These are phyloP conservation scores for Tuber calosporum DNA, from an alignment of 495 filamentous ascomycete genomes.

Conservation along the genomic window DNA sequence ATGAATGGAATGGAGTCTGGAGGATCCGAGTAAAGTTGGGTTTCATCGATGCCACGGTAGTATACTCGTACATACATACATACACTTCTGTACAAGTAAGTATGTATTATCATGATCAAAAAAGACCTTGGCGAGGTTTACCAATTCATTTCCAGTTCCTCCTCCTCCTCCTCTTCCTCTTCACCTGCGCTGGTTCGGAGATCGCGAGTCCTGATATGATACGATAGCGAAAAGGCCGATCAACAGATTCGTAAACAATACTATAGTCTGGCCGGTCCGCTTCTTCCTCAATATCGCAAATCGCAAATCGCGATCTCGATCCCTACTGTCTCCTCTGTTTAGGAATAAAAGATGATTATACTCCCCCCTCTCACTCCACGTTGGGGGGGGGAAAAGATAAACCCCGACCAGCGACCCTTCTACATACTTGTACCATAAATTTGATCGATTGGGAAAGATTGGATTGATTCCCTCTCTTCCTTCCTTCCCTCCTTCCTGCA, in stretches of 20 bases:
- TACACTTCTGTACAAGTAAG: too few relatives aligned
- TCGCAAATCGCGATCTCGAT: constrained; percentile 5
- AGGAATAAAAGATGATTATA: too few relatives aligned
- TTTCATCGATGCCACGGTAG: constrained; percentile 1
- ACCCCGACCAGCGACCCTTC: neutral
- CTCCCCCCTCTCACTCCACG: neutral
- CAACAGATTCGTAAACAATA: constrained; percentile 2
- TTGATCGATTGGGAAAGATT: neutral
- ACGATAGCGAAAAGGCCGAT: neutral
- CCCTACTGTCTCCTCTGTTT: neutral
- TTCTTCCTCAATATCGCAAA: neutral
- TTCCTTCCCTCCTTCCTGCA: too few relatives aligned
- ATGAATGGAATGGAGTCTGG: neutral
- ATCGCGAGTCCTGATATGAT: neutral
- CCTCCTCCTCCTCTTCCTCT: neutral
- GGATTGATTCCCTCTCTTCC: neutral
- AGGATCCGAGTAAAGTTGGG: constrained; percentile 1
- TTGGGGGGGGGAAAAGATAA: neutral
- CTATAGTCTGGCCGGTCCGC: too few relatives aligned
- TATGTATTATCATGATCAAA: too few relatives aligned
- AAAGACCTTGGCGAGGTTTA: too few relatives aligned
- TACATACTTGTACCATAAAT: too few relatives aligned
- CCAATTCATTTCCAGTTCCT: too few relatives aligned
- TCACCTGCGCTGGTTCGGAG: neutral
- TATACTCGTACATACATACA: too few relatives aligned